Base-by-base conservation (phyloP, 768 basidiomycete genomes). In the Tricholoma flavovirens region DNA sequence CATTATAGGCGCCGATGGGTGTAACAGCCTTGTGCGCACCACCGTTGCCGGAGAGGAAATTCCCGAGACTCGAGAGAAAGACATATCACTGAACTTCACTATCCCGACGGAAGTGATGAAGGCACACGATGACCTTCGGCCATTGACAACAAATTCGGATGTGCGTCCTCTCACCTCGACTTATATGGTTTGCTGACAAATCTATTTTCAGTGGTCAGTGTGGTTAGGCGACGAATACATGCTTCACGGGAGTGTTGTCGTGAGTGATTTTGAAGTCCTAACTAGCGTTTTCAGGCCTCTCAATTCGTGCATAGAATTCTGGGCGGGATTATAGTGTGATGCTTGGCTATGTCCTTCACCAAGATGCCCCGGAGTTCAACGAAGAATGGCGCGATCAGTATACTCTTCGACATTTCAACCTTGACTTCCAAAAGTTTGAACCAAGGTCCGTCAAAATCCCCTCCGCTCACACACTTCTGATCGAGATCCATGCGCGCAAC, bases 1-100 rank as follows among this genome's bases (percentile, higher is more conserved):
- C 26, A 69, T 86, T 52, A 73, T 86, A 17, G 84, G 80, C 30
- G 84, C 85, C 3, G 85, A 86, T 64, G 85, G 86, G 5, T 71
- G 70, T 42, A 64, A 69, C 14, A 82, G 76, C 54, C 53, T 71
- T 24, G 64, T 74, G n/a, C 70, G 78, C 33, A 62, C 64, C 5
- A 60, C 61, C 7, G 68, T 76, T 5, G 61, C 69, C 12, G 69
- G 66, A n/a, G 58, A 66, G 19, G 49, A 60, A 40, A 50, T 65
- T 40, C 55, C 54, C n/a, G 67, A 65, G 60, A 66, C 49, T 21
- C 58, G 50, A 26, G 67, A 69, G 49, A 65, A 63, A 17, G 65
- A 67, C 24, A 49, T 73, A 11, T 65, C 67, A 11, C 54, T 73
- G 3, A 68, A 70, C 12, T 71, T 71, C 54, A 64, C 65, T 3